Evolutionary conservation across 2,329 filamentous ascomycete species (phyloP).

Genomic region (Aspergillus versicolor): DNA sequence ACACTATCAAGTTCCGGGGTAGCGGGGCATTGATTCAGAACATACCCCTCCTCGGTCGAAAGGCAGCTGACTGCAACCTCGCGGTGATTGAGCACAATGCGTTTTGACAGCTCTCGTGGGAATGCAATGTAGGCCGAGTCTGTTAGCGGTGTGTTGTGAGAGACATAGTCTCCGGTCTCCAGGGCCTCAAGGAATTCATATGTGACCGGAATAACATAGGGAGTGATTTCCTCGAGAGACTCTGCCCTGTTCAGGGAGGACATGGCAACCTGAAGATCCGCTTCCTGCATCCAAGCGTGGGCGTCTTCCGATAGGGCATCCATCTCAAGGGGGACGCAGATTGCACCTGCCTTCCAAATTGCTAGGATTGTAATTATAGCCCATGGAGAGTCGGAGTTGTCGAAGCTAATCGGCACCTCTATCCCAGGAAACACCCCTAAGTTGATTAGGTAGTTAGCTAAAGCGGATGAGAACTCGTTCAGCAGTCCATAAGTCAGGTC

Average conservation of each 20-base stretch:
- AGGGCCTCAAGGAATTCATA: not conserved
- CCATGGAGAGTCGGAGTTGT: constrained; percentile 27
- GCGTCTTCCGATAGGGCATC: constrained; percentile 31
- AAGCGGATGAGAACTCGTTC: constrained; percentile 31
- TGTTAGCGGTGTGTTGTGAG: not conserved
- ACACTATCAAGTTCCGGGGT: constrained; percentile 45
- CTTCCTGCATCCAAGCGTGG: constrained; percentile 39
- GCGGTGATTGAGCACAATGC: constrained; percentile 36
- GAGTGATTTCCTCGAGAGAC: not conserved
- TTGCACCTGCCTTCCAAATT: constrained; percentile 31
- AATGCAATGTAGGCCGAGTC: constrained; percentile 35
- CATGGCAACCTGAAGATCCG: constrained; percentile 39
- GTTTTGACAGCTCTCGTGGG: constrained; percentile 34
- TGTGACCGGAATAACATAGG: not conserved
- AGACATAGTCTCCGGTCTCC: not conserved
- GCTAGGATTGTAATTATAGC: constrained; percentile 28
- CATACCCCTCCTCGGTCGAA: constrained; percentile 16
- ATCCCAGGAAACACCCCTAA: constrained; percentile 28
- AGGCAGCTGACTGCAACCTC: constrained; percentile 29
- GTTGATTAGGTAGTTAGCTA: constrained; percentile 30
- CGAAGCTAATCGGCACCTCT: constrained; percentile 27
- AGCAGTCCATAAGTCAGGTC: constrained; percentile 35
- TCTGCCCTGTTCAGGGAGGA: constrained; percentile 30
- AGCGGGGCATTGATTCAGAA: constrained; percentile 18
- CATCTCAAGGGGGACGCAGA: constrained; percentile 37